A percentile compares a stretch with the other conserved stretches of the same genome.
phyloP scores from a whole-genome alignment of 345 rosid species.

The Noccaea caerulescens region DNA sequence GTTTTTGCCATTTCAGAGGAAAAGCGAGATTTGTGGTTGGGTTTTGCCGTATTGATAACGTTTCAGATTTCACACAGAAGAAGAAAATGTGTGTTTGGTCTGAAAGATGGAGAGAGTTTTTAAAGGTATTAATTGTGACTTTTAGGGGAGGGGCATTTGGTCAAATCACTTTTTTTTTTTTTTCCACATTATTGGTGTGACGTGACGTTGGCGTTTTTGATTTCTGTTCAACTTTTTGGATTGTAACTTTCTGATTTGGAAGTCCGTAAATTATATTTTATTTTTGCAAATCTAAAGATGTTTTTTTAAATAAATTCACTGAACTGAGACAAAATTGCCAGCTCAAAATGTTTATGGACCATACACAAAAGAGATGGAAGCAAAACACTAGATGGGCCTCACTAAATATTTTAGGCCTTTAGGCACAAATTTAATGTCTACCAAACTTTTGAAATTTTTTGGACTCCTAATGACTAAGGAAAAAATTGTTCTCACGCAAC shows the following conservation, averaged over 20 bases:
- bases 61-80: slow-evolving; percentile 17
- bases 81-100: slow-evolving; percentile 4
- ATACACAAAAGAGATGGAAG: too few species aligned
- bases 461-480: too few species aligned
- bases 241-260: not conserved
- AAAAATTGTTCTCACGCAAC: too few species aligned
- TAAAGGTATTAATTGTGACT: not conserved
- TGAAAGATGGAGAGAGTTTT: not conserved
- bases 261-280: not conserved
- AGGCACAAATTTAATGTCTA: too few species aligned
- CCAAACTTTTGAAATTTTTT: too few species aligned
- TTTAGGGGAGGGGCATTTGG: not conserved
- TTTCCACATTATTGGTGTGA: not conserved
- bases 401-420: too few species aligned
- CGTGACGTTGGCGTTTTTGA: not conserved
- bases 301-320: too few species aligned
- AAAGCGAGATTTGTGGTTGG: not conserved
- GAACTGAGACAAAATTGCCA: too few species aligned
- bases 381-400: too few species aligned
- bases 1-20: slow-evolving; percentile 5
- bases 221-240: not conserved
- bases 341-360: too few species aligned
- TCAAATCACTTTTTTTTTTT: not conserved
- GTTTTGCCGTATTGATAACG: not conserved
- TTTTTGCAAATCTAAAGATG: not conserved